Base-by-base conservation (phyloP, 208 protist genomes). In the Acanthamoeba culbertsoni region DNA sequence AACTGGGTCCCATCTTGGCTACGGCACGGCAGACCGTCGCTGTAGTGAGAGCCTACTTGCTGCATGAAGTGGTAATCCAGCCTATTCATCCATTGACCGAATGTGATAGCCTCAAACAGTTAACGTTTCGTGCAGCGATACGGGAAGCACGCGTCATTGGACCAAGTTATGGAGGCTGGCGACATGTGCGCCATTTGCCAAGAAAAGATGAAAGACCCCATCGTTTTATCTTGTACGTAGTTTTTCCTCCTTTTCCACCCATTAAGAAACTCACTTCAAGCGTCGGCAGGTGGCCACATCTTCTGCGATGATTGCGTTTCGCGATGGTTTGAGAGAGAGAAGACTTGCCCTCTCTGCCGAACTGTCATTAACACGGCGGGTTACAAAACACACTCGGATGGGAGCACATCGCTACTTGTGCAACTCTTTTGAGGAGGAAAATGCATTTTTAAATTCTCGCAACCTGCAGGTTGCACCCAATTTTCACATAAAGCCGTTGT, bases 231-330 rank as follows among this genome's bases (percentile, higher is more conserved):
- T 12, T 90, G 82, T 90, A 90, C 45, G 82, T 23, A n/a, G 20
- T 18, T 37, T 26, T 73, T 73, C 59, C 31, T 59, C 77, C 42
- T 77, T 62, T 12, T 86, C 94, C 51, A 90, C 82, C 63, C 23
- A 14, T 31, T 12, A 18, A 6, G 16, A 43, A 31, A 7, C 14
- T 79, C 46, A 63, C 8, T 7, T 31, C 42, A 65, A 86, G 20
- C 79, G 6, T 33, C 91, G 7, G 35, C 91, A 91, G 92, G 94
- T 68, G 90, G 91, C 26, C 94, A 95, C 84, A 45, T 95, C n/a
- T 95, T 82, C 75, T 95, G 94, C 63, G 94, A 95, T 40, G 90
- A 93, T n/a, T 95, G 94, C 90, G 48, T 95, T 0, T 92, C 73
- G 20, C 73, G 73, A 40, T 95, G 94, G 94, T 93, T 95, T 57